Evolutionary conservation across 352 stramenopile genomes (phyloP).

Genomic region (Phytophthora litchii): DNA sequence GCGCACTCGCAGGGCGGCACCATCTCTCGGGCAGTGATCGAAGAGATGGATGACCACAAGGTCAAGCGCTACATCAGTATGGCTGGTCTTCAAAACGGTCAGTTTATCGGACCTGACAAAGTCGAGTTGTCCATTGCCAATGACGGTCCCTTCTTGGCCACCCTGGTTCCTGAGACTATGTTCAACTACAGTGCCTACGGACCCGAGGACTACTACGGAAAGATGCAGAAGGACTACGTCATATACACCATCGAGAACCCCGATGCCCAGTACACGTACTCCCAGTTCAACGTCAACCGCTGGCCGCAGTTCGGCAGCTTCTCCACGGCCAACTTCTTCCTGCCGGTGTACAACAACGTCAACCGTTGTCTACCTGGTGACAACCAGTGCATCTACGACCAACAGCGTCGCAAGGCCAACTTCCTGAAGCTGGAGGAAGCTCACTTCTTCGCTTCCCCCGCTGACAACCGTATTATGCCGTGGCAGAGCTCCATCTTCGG

Average conservation of each 20-base stretch:
- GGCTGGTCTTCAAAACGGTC: conserved; percentile 48
- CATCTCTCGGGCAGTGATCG: conserved; percentile 44
- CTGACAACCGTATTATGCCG: conserved; percentile 40
- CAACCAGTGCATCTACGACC: conserved; percentile 24
- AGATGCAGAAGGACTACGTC: conserved; percentile 47
- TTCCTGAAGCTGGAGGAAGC: conserved; percentile 41
- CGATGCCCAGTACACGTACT: conserved; percentile 33
- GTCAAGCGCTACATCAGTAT: conserved; percentile 47
- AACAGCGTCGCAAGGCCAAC: conserved; percentile 42
- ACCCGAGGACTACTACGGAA: conserved; percentile 32
- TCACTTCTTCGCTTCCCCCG: conserved; percentile 46
- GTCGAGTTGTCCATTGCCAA: conserved; percentile 18
- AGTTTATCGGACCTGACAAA: conserved; percentile 55
- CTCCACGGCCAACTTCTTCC: conserved; percentile 28
- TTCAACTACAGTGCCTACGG: conserved; percentile 33
- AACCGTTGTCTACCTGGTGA: conserved; percentile 10
- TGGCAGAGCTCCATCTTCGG: conserved; percentile 51
- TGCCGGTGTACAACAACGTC: conserved; percentile 28
- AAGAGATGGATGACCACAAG: conserved; percentile 60
- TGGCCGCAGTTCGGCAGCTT: conserved; percentile 33
- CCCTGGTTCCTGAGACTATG: conserved; percentile 30
- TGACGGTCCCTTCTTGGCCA: neutral
- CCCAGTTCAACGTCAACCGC: conserved; percentile 36
- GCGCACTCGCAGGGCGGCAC: conserved; percentile 46
- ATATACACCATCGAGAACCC: conserved; percentile 36